Percentiles rank a stretch among this genome's conserved stretches.
Conservation (phyloP, 495 filamentous ascomycete species). For the Lasiosphaeria ovina region DNA sequence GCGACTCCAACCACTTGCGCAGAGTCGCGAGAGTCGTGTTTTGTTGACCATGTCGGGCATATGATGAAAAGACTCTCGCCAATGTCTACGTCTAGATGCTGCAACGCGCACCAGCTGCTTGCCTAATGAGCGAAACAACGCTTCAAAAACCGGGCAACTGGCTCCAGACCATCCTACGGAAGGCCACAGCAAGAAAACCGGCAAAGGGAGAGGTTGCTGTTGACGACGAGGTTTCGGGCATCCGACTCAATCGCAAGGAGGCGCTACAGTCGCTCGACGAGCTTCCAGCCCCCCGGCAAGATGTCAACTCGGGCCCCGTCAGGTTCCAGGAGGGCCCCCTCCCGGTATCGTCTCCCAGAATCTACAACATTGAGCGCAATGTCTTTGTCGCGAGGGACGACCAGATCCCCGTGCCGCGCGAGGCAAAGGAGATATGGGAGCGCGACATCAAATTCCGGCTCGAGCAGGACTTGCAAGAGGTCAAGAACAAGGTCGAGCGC, state of each 20-base stretch:
- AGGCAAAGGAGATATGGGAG: conserved; percentile 4
- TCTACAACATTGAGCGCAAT: background rate
- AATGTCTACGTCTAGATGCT: background rate
- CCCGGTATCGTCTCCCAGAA: background rate
- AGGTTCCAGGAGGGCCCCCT: background rate
- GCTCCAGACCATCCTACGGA: background rate
- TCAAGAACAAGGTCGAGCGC: background rate
- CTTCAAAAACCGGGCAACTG: background rate
- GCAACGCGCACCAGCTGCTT: background rate
- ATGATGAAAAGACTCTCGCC: background rate
- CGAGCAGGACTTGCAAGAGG: background rate
- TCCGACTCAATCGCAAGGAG: background rate
- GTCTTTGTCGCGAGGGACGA: conserved; percentile 1
- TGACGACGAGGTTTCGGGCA: background rate
- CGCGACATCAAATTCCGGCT: background rate
- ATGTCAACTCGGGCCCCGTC: background rate
- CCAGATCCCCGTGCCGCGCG: background rate
- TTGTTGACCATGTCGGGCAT: background rate
- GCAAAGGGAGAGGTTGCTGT: background rate
- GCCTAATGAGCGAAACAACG: background rate
- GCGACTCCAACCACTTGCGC: too few relatives aligned
- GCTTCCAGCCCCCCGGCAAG: background rate
- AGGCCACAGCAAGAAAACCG: background rate
- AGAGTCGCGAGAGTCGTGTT: too few relatives aligned
- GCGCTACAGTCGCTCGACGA: background rate